Percentiles rank a stretch among this genome's conserved stretches.
phyloP scores from a whole-genome alignment of 306 rosid genomes.

The Heteromeles arbutifolia region DNA sequence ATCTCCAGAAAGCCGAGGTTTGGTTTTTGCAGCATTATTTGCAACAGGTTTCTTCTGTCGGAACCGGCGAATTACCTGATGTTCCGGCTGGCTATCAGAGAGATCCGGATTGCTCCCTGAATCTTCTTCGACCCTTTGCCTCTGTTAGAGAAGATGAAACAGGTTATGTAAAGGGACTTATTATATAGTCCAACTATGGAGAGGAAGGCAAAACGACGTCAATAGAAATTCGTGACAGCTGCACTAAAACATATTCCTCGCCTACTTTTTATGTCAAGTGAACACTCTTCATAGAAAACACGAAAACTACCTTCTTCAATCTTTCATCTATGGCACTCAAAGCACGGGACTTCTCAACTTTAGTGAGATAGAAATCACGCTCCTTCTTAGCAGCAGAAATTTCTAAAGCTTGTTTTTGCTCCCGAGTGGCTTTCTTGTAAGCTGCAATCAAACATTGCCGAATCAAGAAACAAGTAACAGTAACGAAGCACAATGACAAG shows the following conservation, averaged over 20 bases:
- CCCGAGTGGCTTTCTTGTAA: constrained; percentile 57
- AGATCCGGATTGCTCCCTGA: constrained; percentile 19
- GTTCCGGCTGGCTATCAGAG: constrained; percentile 21
- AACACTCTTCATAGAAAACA: background rate
- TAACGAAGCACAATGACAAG: constrained; percentile 3
- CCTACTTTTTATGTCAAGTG: background rate
- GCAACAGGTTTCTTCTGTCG: constrained; percentile 59
- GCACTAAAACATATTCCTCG: background rate
- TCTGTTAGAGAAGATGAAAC: constrained; percentile 45
- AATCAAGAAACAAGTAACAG: constrained; percentile 4
- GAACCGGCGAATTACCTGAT: constrained; percentile 55
- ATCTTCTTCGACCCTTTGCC: constrained; percentile 52
- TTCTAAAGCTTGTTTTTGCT: constrained; percentile 76
- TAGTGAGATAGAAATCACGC: constrained; percentile 61
- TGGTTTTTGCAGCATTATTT: constrained; percentile 19
- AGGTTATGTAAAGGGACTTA: background rate
- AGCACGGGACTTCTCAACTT: constrained; percentile 69
- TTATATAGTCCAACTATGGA: too few relatives aligned
- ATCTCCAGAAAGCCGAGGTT: constrained; percentile 48
- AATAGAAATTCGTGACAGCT: background rate
- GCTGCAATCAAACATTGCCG: constrained; percentile 39
- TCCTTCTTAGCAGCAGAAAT: constrained; percentile 86
- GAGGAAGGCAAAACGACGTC: background rate
- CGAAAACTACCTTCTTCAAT: constrained; percentile 53
- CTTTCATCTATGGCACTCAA: constrained; percentile 68